A percentile compares a stretch with the other conserved stretches of the same genome.
phyloP scores from a whole-genome alignment of 768 basidiomycete genomes.

The Trametes cubensis region DNA sequence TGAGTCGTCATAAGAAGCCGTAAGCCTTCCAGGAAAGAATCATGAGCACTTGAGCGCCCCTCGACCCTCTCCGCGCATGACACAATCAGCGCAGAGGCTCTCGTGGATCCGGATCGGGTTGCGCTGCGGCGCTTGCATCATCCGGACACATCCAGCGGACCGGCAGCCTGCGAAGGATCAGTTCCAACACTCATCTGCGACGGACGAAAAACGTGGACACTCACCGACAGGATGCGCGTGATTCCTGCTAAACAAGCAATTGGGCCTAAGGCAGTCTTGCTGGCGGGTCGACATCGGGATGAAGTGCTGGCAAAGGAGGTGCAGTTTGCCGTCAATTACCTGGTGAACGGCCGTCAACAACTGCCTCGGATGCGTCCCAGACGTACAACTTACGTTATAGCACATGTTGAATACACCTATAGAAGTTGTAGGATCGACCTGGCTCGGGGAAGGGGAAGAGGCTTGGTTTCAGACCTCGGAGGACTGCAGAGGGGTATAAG shows the following conservation, averaged over 20 bases:
- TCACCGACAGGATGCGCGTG: constrained; percentile 61
- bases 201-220: constrained; percentile 19
- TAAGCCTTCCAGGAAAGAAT: neutral
- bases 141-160: constrained; percentile 55
- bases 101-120: constrained; percentile 76
- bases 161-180: constrained; percentile 42
- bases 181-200: constrained; percentile 1
- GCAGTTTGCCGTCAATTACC: constrained; percentile 78
- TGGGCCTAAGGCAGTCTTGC: constrained; percentile 63
- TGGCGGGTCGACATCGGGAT: constrained; percentile 67
- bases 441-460: constrained; percentile 25
- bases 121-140: constrained; percentile 68
- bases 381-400: constrained; percentile 59
- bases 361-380: constrained; percentile 4
- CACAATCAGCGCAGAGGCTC: constrained; percentile 43
- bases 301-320: constrained; percentile 73
- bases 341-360: constrained; percentile 33
- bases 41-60: constrained; percentile 28
- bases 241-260: constrained; percentile 72
- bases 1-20: neutral
- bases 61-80: constrained; percentile 33
- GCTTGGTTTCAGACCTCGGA: constrained; percentile 12
- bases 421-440: constrained; percentile 23
- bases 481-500: constrained; percentile 20
- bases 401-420: constrained; percentile 53